Percentiles rank a stretch among this genome's conserved stretches.
phyloP scores from a whole-genome alignment of 2,329 filamentous ascomycete genomes.

The Penicillium occitanis region DNA sequence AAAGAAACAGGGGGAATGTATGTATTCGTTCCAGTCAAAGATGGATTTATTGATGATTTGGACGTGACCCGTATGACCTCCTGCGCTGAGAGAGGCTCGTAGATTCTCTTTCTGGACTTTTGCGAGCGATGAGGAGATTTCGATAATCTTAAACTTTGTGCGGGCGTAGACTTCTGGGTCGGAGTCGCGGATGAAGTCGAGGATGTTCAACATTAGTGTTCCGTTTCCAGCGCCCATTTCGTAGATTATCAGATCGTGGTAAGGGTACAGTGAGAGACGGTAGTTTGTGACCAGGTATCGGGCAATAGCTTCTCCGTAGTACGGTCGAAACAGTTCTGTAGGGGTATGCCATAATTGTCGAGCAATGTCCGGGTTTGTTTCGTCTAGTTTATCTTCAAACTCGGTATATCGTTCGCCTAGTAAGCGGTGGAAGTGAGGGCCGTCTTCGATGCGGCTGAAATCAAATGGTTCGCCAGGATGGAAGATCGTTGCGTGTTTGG shows the following conservation, averaged over 20 bases:
- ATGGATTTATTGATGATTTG: constrained; percentile 94
- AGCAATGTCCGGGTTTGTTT: constrained; percentile 66
- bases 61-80: constrained; percentile 79
- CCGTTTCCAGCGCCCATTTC: constrained; percentile 98
- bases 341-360: constrained; percentile 98
- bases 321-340: constrained; percentile 92
- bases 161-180: constrained; percentile 91
- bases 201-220: constrained; percentile 95
- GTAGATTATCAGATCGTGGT: constrained; percentile 96
- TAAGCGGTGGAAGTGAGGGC: constrained; percentile 76
- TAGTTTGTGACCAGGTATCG: constrained; percentile 95
- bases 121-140: constrained; percentile 83
- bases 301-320: constrained; percentile 96
- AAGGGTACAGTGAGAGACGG: constrained; percentile 88
- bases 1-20: constrained; percentile 95
- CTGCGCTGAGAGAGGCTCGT: constrained; percentile 62
- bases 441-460: constrained; percentile 77
- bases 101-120: constrained; percentile 72
- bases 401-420: constrained; percentile 78
- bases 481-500: constrained; percentile 95
- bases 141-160: constrained; percentile 92
- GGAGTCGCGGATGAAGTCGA: constrained; percentile 88
- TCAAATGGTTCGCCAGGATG: constrained; percentile 87
- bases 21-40: constrained; percentile 86
- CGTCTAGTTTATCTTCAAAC: constrained; percentile 87